phyloP scores from a whole-genome alignment of 805 yeast species.

The Candida maesae region DNA sequence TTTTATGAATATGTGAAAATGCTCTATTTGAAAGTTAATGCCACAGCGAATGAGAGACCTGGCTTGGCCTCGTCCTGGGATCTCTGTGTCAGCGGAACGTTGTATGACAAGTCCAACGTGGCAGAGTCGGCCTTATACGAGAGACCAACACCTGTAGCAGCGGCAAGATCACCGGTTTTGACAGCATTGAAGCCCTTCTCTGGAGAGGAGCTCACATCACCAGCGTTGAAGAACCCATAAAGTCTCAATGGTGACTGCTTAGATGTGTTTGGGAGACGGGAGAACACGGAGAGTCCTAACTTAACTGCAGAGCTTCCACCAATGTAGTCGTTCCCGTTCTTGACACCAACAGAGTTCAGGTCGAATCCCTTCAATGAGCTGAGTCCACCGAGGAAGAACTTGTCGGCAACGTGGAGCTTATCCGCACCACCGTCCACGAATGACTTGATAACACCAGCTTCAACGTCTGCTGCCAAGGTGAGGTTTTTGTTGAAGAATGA shows the following conservation, averaged over 20 bases:
- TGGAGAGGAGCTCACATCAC: slow-evolving; percentile 38
- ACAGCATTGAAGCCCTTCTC: slow-evolving; percentile 18
- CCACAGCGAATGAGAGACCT: slow-evolving; percentile 53
- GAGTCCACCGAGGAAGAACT: slow-evolving; percentile 71
- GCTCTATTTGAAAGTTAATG: slow-evolving; percentile 34
- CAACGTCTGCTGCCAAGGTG: slow-evolving; percentile 44
- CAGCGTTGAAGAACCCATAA: slow-evolving; percentile 59
- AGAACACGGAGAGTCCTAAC: slow-evolving; percentile 44
- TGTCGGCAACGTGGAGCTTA: slow-evolving; percentile 58
- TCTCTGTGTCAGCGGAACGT: slow-evolving; percentile 48
- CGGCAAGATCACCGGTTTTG: slow-evolving; percentile 33
- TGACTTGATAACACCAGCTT: slow-evolving; percentile 45
- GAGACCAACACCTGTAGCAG: slow-evolving; percentile 49
- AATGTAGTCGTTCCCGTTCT: slow-evolving; percentile 40
- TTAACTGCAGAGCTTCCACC: slow-evolving; percentile 59
- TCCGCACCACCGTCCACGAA: slow-evolving; percentile 28
- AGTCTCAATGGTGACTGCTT: slow-evolving; percentile 47
- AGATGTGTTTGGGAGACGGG: slow-evolving; percentile 50
- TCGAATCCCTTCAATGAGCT: slow-evolving; percentile 60
- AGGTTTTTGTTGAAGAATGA: slow-evolving; percentile 42
- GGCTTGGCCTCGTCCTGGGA: slow-evolving; percentile 44
- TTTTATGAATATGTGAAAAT: slow-evolving; percentile 1
- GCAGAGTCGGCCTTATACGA: slow-evolving; percentile 51
- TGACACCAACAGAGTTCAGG: slow-evolving; percentile 53
- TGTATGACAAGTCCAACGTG: slow-evolving; percentile 50